Base-by-base conservation (phyloP, 1,139 yeast species). In the Pichia sp. region DNA sequence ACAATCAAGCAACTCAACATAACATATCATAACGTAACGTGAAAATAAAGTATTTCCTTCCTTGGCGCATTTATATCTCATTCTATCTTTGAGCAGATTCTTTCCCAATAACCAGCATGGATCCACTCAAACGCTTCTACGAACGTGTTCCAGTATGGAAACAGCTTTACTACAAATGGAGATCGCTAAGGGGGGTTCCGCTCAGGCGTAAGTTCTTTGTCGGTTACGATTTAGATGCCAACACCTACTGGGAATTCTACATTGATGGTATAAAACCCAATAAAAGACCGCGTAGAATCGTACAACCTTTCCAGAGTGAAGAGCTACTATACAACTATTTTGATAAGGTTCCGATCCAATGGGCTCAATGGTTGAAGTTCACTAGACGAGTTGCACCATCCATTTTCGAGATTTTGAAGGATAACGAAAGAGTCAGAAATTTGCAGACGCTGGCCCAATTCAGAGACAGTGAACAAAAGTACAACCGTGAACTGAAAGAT, bases 241-340 rank as follows among this genome's bases (percentile, higher is more conserved):
- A 85, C 60, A 80, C 92, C 3, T 85, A 81, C 62, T 85, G 95
- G 95, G 95, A 85, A 60, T 80, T 83, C 62, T 71, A 73, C 41
- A 57, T 68, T 9, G 80, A 76, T 10, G 39, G 39, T 29, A 27
- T 28, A 50, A 79, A 44, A 26, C 66, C 52, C 7, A 40, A 47
- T 54, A 62, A 64, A 39, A 56, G 75, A 46, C 65, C 76, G 43
- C 62, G 82, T 44, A 55, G 82, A 38, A 73, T 75, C 49, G 63
- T 73, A 52, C 74, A 73, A 48, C 82, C 81, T 1, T 62, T 59
- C 46, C 57, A 63, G 45, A 62, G 64, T 38, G 64, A 67, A 44
- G 53, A 67, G 5, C 72, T 71, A 57, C 65, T 75, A 45, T 73
- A 68, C 5, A 81, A 76, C 52, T 76, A 76, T 52, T 74, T 70